Evolutionary conservation across 352 stramenopile species (phyloP), one percentile per base, ranked within the genome.

Genomic region (Blastocystis sp.): DNA sequence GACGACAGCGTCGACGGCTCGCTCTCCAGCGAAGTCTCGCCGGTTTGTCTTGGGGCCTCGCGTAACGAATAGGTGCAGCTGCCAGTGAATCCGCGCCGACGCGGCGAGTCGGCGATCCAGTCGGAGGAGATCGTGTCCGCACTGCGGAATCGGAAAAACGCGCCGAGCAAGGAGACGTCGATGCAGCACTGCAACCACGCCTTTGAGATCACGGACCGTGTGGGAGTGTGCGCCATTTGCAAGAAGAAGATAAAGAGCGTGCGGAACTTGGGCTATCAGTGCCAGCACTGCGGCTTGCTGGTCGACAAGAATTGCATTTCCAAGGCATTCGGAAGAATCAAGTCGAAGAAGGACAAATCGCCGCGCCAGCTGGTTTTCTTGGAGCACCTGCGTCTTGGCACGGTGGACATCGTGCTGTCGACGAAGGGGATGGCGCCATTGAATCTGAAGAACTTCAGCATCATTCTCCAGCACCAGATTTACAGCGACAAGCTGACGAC

Each of bases 381-480:
- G 51, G 74, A 85, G 37, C 74, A 85, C 19, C 41, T 85, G 41
- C 74, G 74, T 51, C 45, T 85, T 16, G 74, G 74, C 19, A 85
- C 26, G 9, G 74, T 85, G 51, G 74, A 85, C 16, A 67, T 85
- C 26, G 50, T 85, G 50, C 65, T 85, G 31, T 67, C 41, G 16
- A 85, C 74, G 37, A 62, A 62, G 26, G 74, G 74, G 12, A 63
- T 85, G 16, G 31, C 55, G 35, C 74, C 26, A 16, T 35, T 85
- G 4, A 85, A 85, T 41, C 19, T 85, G 50, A 85, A 67, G n/a
- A 69, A 67, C 50, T 67, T 85, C 13, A 62, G 66, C 45, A 85
- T 85, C 61, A 39, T 85, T 13, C 51, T 85, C 0, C 74, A 85
- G 61, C 74, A 85, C 45, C 74, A 67, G 50, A 85, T 85, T 16